These are phyloP conservation scores for Schoenoplectus triqueter DNA, from an alignment of 202 grass and related monocot genomes.

Conservation along the genomic window DNA sequence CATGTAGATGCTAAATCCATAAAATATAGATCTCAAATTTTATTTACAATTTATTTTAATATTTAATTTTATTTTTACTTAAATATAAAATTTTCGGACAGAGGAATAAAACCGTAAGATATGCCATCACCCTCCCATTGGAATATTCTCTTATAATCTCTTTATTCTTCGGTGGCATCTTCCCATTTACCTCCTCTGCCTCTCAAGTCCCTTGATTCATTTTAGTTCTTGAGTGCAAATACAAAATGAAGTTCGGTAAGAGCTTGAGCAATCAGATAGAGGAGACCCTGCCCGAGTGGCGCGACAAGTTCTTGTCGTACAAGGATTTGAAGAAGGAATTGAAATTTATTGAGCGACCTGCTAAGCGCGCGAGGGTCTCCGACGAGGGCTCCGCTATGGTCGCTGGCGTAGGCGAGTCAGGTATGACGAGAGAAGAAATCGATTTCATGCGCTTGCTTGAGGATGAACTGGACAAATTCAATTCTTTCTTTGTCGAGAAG, in stretches of 20 bases:
- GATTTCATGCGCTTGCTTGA: conserved; percentile 81
- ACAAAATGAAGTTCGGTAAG: conserved; percentile 92
- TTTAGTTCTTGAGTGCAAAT: neutral
- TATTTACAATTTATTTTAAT: too few relatives aligned
- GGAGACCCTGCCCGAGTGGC: conserved; percentile 98
- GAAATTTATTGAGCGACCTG: conserved; percentile 68
- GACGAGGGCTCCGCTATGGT: conserved; percentile 33
- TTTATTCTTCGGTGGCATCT: too few relatives aligned
- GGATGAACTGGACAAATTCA: conserved; percentile 95
- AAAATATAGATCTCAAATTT: too few relatives aligned
- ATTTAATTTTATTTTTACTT: too few relatives aligned
- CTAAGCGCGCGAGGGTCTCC: conserved; percentile 62
- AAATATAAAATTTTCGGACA: too few relatives aligned
- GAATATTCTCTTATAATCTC: conserved; percentile 62
- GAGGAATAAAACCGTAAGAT: conserved; percentile 35
- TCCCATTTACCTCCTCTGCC: conserved; percentile 38
- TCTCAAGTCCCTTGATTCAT: neutral
- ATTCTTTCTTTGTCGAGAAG: conserved; percentile 88
- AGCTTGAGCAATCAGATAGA: conserved; percentile 92
- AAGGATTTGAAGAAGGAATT: conserved; percentile 97
- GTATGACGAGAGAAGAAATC: conserved; percentile 69
- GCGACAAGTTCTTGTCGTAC: conserved; percentile 96
- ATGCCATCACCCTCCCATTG: conserved; percentile 7
- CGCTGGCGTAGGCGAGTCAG: neutral
- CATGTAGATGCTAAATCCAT: too few relatives aligned